These are phyloP conservation scores for Penicillium sp. DNA, from an alignment of 2,329 filamentous ascomycete genomes.

Conservation along the genomic window DNA sequence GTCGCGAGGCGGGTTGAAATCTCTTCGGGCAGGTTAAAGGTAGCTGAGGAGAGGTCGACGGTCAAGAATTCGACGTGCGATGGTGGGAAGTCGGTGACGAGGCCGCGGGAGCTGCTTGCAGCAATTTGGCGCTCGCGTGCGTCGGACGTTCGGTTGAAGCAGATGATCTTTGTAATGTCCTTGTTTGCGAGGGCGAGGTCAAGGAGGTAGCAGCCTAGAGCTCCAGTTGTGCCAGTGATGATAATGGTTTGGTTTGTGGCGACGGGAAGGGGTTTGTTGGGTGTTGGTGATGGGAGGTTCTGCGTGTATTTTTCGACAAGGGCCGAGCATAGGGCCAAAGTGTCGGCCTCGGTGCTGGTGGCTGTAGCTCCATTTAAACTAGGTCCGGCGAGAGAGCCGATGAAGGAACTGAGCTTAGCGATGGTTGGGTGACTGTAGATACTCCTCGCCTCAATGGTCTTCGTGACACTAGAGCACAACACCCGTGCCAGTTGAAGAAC, in stretches of 20 bases:
- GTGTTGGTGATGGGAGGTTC: background rate
- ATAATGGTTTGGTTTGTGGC: slow-evolving; percentile 3
- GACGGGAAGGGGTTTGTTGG: slow-evolving; percentile 1
- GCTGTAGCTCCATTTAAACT: background rate
- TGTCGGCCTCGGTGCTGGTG: slow-evolving; percentile 1
- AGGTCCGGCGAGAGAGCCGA: slow-evolving; percentile 2
- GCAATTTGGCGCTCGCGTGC: slow-evolving; percentile 1
- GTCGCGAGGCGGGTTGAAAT: background rate
- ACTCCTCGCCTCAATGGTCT: background rate
- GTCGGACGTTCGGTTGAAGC: slow-evolving; percentile 8
- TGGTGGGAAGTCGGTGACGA: slow-evolving; percentile 2
- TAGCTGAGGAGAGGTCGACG: slow-evolving; percentile 4
- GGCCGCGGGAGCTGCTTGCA: background rate
- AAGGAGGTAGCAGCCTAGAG: slow-evolving; percentile 7
- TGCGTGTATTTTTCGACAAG: slow-evolving; percentile 10
- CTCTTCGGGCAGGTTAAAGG: background rate
- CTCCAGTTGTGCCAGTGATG: slow-evolving; percentile 12
- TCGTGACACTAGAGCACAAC: slow-evolving; percentile 2
- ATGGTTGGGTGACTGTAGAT: slow-evolving; percentile 8
- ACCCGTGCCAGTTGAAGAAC: slow-evolving; percentile 5
- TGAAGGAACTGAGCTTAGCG: slow-evolving; percentile 5
- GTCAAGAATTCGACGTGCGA: slow-evolving; percentile 3
- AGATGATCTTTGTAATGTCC: slow-evolving; percentile 1
- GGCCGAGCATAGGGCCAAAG: slow-evolving; percentile 3
- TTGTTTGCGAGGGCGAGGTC: background rate